These are phyloP conservation scores for Trichoderma sp. DNA, from an alignment of 2,329 filamentous ascomycete genomes.

Conservation along the genomic window DNA sequence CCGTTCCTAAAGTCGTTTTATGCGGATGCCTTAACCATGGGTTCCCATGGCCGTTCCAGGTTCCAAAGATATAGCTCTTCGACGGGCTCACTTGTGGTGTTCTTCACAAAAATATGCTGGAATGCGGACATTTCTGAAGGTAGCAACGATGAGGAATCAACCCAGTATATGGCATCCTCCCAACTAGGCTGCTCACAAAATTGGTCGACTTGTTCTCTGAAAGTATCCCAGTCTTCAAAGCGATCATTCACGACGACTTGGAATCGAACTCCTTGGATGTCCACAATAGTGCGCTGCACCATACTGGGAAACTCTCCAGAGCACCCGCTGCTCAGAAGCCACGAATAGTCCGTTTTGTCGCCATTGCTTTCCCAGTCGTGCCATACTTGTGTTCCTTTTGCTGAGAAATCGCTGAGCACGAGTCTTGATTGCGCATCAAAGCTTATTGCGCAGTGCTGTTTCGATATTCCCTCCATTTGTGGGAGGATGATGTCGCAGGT, in stretches of 20 bases:
- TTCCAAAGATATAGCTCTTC: constrained; percentile 47
- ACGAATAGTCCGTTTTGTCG: constrained; percentile 40
- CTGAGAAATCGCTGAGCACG: constrained; percentile 43
- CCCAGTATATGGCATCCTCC: constrained; percentile 35
- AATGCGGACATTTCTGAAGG: constrained; percentile 31
- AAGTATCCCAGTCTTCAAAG: constrained; percentile 37
- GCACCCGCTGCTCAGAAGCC: constrained; percentile 40
- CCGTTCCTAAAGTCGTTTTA: constrained; percentile 25
- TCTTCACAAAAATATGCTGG: constrained; percentile 43
- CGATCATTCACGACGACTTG: constrained; percentile 44
- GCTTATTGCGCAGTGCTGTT: constrained; percentile 42
- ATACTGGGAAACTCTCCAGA: constrained; percentile 39
- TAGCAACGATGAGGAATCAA: constrained; percentile 30
- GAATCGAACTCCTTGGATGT: constrained; percentile 45
- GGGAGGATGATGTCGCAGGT: constrained; percentile 44
- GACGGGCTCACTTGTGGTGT: constrained; percentile 35
- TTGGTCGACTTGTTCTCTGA: constrained; percentile 38
- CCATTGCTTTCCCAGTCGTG: constrained; percentile 45
- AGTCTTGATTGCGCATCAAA: constrained; percentile 44
- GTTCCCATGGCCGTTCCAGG: constrained; percentile 45
- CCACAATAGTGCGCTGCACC: constrained; percentile 41
- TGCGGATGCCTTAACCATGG: constrained; percentile 45
- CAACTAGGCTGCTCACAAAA: constrained; percentile 37
- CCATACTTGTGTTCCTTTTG: constrained; percentile 45
- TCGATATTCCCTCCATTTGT: constrained; percentile 37